These are phyloP conservation scores for Globisporangium rhizosaccharum DNA, from an alignment of 352 stramenopile genomes.

Conservation along the genomic window DNA sequence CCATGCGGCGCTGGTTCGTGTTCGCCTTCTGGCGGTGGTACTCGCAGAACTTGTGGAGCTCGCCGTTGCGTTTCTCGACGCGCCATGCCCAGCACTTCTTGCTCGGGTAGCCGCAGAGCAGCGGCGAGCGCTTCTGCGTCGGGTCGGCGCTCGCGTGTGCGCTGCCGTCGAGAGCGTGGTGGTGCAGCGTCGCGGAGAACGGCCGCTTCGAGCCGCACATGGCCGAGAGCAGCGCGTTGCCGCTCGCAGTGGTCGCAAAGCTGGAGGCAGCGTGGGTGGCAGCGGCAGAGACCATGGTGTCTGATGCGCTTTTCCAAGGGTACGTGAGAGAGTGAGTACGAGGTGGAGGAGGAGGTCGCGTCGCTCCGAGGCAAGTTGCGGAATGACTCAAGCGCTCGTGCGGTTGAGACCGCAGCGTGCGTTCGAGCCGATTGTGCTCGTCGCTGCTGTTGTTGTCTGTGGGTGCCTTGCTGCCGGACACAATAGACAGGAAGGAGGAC, in stretches of 20 bases:
- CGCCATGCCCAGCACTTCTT: conserved; percentile 82
- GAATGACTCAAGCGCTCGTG: background rate
- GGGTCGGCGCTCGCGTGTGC: conserved; percentile 8
- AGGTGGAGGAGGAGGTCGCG: background rate
- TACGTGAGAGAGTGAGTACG: background rate
- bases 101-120: conserved; percentile 70
- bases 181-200: conserved; percentile 10
- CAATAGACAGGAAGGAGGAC: conserved; percentile 1
- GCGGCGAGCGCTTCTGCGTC: conserved; percentile 41
- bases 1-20: conserved; percentile 80
- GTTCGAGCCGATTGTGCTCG: background rate
- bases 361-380: background rate
- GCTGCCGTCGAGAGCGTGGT: background rate
- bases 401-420: too few species aligned
- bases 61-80: conserved; percentile 76
- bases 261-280: background rate
- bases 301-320: background rate
- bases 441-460: background rate
- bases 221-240: conserved; percentile 7
- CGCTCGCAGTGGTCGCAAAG: background rate
- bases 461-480: background rate
- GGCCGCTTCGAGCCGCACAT: conserved; percentile 13
- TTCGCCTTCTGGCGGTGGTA: conserved; percentile 84
- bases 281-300: background rate
- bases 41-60: conserved; percentile 84